Percentiles rank a stretch among this genome's conserved stretches.
phyloP scores from a whole-genome alignment of 129 eudicot genomes.

The Pittosporum tobira region DNA sequence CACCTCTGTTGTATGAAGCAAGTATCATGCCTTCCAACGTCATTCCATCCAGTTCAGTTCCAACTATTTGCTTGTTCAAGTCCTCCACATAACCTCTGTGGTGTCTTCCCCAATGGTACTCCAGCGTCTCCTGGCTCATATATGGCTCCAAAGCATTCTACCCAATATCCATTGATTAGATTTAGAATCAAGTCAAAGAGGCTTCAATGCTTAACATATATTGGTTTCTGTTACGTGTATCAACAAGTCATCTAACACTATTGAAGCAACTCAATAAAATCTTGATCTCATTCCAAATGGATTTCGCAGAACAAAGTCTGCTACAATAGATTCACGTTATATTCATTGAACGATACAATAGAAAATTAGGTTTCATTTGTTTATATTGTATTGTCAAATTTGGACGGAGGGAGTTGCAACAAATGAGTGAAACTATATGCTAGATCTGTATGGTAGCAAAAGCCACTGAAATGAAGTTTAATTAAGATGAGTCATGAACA shows the following conservation, averaged over 20 bases:
- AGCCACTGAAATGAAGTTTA: too few species aligned
- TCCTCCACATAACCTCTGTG: slow-evolving; percentile 80
- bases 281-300: too few species aligned
- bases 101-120: slow-evolving; percentile 96
- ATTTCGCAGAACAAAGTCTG: too few species aligned
- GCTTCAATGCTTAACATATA: not conserved
- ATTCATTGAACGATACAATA: too few species aligned
- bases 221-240: not conserved
- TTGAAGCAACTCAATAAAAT: not conserved
- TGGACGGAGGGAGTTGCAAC: not conserved
- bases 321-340: too few species aligned
- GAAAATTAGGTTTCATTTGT: too few species aligned
- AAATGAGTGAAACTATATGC: not conserved
- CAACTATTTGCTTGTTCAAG: slow-evolving; percentile 89
- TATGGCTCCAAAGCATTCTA: slow-evolving; percentile 95
- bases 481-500: too few species aligned
- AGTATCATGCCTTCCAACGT: slow-evolving; percentile 62
- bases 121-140: slow-evolving; percentile 81
- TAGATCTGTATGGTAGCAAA: too few species aligned
- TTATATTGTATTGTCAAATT: not conserved
- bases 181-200: not conserved
- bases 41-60: slow-evolving; percentile 67
- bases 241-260: not conserved
- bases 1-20: slow-evolving; percentile 72
- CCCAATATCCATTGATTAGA: slow-evolving; percentile 9